phyloP scores from a whole-genome alignment of 352 stramenopile species.

The Aphanomyces euteiches region DNA sequence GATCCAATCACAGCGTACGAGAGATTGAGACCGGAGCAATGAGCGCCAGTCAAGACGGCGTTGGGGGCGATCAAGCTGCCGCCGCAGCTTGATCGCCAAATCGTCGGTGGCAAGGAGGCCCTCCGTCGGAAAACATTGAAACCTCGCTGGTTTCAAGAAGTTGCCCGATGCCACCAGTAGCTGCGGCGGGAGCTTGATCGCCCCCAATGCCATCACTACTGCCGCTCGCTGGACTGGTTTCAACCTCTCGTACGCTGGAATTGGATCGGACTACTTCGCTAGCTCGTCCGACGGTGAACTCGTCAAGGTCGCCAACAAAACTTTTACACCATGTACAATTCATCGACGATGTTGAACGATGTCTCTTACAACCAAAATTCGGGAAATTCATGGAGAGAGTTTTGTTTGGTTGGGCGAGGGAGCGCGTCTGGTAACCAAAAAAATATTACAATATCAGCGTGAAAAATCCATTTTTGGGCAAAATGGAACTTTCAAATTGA shows the following conservation, averaged over 20 bases:
- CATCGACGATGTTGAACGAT: too few relatives aligned
- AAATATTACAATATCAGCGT: too few relatives aligned
- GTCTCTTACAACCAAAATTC: too few relatives aligned
- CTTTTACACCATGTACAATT: too few relatives aligned
- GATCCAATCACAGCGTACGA: slow-evolving; percentile 51
- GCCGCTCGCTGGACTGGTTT: slow-evolving; percentile 44
- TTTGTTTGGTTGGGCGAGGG: too few relatives aligned
- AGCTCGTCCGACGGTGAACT: slow-evolving; percentile 46
- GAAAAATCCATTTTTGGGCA: too few relatives aligned
- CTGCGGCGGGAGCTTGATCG: slow-evolving; percentile 64
- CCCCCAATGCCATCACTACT: slow-evolving; percentile 56
- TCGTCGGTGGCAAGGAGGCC: background rate
- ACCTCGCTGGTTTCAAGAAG: slow-evolving; percentile 44
- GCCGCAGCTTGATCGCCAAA: slow-evolving; percentile 47
- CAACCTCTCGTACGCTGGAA: slow-evolving; percentile 41
- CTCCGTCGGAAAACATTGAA: slow-evolving; percentile 37
- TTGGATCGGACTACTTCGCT: slow-evolving; percentile 51
- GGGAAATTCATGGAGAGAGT: too few relatives aligned
- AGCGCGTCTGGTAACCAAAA: too few relatives aligned
- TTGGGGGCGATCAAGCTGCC: slow-evolving; percentile 62
- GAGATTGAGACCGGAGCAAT: slow-evolving; percentile 37
- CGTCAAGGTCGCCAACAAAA: slow-evolving; percentile 48
- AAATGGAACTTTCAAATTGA: too few relatives aligned
- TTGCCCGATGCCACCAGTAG: slow-evolving; percentile 41
- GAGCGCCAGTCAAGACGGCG: slow-evolving; percentile 58